Evolutionary conservation across 78 protist genomes (phyloP).

Genomic region (Emiliania huxleyi): DNA sequence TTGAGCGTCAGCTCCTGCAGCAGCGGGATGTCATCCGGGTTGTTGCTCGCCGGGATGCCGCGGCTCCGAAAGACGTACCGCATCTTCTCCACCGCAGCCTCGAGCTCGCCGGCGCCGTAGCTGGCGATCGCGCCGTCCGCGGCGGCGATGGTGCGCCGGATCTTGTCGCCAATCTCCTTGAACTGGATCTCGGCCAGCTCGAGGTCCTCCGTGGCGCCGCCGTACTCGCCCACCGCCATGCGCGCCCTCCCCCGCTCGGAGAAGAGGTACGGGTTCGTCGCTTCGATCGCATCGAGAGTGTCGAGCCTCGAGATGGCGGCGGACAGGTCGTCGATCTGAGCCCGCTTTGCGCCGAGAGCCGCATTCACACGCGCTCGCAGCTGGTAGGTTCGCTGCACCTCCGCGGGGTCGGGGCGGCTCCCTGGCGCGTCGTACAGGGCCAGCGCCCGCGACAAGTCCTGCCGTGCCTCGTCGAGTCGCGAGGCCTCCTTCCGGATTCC

Average conservation of each 20-base stretch:
- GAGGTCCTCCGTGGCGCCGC: neutral
- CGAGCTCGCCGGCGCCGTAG: neutral
- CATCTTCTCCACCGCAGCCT: neutral
- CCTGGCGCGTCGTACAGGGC: neutral
- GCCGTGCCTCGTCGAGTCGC: neutral
- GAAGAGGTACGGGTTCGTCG: constrained; percentile 13
- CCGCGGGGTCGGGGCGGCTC: neutral
- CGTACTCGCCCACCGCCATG: neutral
- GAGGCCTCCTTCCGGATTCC: neutral
- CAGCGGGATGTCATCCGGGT: constrained; percentile 1
- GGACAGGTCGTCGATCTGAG: neutral
- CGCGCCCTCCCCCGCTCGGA: neutral
- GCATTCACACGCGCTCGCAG: neutral
- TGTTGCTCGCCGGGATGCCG: neutral
- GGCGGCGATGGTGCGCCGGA: neutral
- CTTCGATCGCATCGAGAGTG: neutral
- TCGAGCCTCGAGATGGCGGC: neutral
- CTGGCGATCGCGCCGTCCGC: neutral
- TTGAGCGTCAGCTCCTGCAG: neutral
- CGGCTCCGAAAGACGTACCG: neutral
- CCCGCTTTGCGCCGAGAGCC: neutral
- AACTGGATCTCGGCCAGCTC: neutral
- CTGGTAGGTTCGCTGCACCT: neutral
- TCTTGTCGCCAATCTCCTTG: neutral
- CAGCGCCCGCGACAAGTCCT: neutral